Percentiles rank a stretch among this genome's conserved stretches.
Conservation (phyloP, 805 yeast species). For the Saccharomyces kudriavzevii region DNA sequence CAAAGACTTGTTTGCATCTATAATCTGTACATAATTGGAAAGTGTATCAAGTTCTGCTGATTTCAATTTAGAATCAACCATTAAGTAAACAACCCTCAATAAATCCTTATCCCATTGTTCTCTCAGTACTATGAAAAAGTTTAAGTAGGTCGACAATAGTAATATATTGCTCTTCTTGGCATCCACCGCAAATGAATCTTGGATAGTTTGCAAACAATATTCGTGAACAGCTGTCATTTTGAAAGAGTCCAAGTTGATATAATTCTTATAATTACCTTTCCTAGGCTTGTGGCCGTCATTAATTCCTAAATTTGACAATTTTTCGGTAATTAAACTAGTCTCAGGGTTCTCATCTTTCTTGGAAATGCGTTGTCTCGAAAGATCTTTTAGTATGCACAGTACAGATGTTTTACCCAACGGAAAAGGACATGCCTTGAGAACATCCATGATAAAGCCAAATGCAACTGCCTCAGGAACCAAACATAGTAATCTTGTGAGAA, state of each 20-base stretch:
- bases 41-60: not conserved
- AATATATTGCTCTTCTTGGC: slow-evolving; percentile 12
- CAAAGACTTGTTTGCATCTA: not conserved
- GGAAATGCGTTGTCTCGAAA: slow-evolving; percentile 37
- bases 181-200: slow-evolving; percentile 18
- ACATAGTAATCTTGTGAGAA: slow-evolving; percentile 57
- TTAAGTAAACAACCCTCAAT: slow-evolving; percentile 1
- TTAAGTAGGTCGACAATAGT: slow-evolving; percentile 45
- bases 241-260: not conserved
- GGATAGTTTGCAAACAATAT: slow-evolving; percentile 11
- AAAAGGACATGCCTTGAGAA: slow-evolving; percentile 59
- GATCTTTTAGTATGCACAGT: slow-evolving; percentile 61
- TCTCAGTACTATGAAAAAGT: slow-evolving; percentile 39
- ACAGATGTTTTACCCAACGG: slow-evolving; percentile 51
- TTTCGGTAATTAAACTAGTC: not conserved
- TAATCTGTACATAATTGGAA: not conserved
- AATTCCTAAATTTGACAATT: slow-evolving; percentile 1
- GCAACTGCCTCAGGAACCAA: slow-evolving; percentile 47
- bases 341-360: not conserved
- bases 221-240: slow-evolving; percentile 2
- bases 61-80: not conserved
- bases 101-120: slow-evolving; percentile 26
- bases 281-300: not conserved
- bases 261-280: not conserved
- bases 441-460: slow-evolving; percentile 54